phyloP scores from a whole-genome alignment of 768 basidiomycete species.

The Russula foetens region DNA sequence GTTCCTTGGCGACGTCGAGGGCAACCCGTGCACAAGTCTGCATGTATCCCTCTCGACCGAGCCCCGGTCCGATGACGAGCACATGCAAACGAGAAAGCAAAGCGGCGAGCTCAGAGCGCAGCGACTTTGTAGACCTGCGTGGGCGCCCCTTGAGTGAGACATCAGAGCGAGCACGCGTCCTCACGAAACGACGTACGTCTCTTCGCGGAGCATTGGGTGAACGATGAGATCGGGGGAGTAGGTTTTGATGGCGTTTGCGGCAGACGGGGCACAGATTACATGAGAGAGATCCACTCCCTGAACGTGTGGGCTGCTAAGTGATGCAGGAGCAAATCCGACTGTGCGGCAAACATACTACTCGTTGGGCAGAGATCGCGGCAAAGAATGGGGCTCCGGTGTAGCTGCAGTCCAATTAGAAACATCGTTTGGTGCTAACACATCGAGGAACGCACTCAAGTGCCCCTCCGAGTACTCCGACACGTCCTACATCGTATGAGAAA shows the following conservation, averaged over 20 bases:
- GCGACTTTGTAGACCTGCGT: constrained; percentile 39
- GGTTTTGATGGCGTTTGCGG: constrained; percentile 89
- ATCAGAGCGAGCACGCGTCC: neutral
- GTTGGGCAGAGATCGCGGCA: constrained; percentile 82
- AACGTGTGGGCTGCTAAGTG: neutral
- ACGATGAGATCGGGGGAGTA: constrained; percentile 98
- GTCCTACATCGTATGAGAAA: constrained; percentile 37
- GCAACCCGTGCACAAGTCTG: constrained; percentile 72
- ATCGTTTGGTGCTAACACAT: neutral
- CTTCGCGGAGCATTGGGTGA: constrained; percentile 78
- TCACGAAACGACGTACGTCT: constrained; percentile 40
- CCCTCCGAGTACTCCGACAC: constrained; percentile 91
- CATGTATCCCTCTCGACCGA: constrained; percentile 90
- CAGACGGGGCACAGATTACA: constrained; percentile 92
- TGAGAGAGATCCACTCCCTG: constrained; percentile 93
- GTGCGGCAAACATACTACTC: constrained; percentile 45
- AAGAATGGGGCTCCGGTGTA: constrained; percentile 98
- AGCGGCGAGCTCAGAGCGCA: constrained; percentile 48
- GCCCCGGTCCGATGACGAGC: constrained; percentile 88
- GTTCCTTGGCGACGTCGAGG: constrained; percentile 57
- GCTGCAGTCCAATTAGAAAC: constrained; percentile 34
- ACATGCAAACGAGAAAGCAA: constrained; percentile 85
- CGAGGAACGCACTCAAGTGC: constrained; percentile 71
- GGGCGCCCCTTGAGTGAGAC: neutral
- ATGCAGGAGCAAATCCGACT: neutral